A percentile compares a stretch with the other conserved stretches of the same genome.
Conservation (phyloP, 2,329 filamentous ascomycete genomes). For the Xylaria sp. region DNA sequence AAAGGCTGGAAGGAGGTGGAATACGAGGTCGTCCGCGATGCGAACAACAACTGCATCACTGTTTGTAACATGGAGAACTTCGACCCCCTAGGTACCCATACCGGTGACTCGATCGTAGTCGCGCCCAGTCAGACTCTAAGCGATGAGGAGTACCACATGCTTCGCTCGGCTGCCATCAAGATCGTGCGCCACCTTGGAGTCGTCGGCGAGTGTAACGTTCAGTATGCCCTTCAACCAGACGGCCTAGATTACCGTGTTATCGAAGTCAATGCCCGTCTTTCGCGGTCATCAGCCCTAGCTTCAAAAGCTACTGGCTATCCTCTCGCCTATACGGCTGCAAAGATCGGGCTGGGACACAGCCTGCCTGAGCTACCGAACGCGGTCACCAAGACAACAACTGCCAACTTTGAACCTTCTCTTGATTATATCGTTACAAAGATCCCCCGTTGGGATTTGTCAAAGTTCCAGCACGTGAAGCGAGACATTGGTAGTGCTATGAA, state of each 20-base stretch:
- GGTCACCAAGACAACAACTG: conserved; percentile 97
- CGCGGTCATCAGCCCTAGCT: conserved; percentile 92
- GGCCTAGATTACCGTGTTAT: conserved; percentile 98
- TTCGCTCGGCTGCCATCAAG: conserved; percentile 95
- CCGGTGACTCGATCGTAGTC: conserved; percentile 97
- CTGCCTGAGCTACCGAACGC: conserved; percentile 96
- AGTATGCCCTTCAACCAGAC: conserved; percentile 96
- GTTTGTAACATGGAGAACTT: conserved; percentile 99
- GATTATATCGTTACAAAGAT: conserved; percentile 99
- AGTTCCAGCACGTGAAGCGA: conserved; percentile 98
- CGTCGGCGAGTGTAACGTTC: conserved; percentile 97
- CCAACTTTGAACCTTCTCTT: conserved; percentile 96
- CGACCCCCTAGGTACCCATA: conserved; percentile 95
- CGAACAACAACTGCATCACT: conserved; percentile 97
- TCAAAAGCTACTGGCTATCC: conserved; percentile 99
- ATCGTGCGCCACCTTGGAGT: conserved; percentile 97
- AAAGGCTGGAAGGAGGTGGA: conserved; percentile 99
- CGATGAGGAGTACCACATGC: conserved; percentile 99
- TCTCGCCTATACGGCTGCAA: conserved; percentile 94
- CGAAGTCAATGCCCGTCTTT: conserved; percentile 98
- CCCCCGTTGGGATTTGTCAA: conserved; percentile 95
- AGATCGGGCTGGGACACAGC: conserved; percentile 95
- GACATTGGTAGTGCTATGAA: conserved; percentile 99
- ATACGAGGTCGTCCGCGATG: conserved; percentile 97
- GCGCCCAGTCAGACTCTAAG: conserved; percentile 95